Percentiles rank a stretch among this genome's conserved stretches.
Evolutionary conservation across 192 early-diverging fungal species (phyloP).

Genomic region (Rhizophagus clarus): DNA sequence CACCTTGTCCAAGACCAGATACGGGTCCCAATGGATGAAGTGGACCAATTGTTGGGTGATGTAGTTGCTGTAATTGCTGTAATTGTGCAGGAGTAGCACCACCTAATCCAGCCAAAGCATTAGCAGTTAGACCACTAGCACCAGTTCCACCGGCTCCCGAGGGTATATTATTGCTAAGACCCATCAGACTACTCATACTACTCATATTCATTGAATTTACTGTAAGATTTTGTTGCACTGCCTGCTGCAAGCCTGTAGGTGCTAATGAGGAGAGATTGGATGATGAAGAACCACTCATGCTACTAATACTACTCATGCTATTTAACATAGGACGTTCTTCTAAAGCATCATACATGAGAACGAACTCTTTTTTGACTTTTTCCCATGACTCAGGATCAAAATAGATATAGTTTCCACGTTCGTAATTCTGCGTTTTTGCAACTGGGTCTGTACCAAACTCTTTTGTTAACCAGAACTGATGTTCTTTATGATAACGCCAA

Average conservation of each 20-base stretch:
- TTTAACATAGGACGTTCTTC: slow-evolving; percentile 61
- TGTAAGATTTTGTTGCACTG: neutral
- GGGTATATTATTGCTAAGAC: neutral
- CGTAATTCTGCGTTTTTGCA: slow-evolving; percentile 64
- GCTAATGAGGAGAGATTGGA: slow-evolving; percentile 9
- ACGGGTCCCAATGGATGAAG: slow-evolving; percentile 22
- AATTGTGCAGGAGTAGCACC: slow-evolving; percentile 10
- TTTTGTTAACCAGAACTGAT: slow-evolving; percentile 90
- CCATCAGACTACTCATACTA: slow-evolving; percentile 23
- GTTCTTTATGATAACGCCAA: slow-evolving; percentile 97
- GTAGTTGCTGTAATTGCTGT: slow-evolving; percentile 8
- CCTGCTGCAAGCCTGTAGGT: slow-evolving; percentile 1
- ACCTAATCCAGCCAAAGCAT: slow-evolving; percentile 15
- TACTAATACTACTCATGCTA: slow-evolving; percentile 8
- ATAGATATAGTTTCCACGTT: slow-evolving; percentile 87
- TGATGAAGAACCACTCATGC: neutral
- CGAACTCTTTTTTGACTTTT: slow-evolving; percentile 86
- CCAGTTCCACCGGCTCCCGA: neutral
- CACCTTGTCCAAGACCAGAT: slow-evolving; percentile 1
- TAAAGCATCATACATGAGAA: slow-evolving; percentile 83
- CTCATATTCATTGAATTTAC: slow-evolving; percentile 17
- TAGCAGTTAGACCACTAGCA: neutral
- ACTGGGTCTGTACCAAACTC: slow-evolving; percentile 64
- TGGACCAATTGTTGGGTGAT: slow-evolving; percentile 6
- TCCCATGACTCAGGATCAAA: slow-evolving; percentile 93